These are phyloP conservation scores for Lathyrus oleraceus DNA, from an alignment of 306 rosid genomes.

Conservation along the genomic window DNA sequence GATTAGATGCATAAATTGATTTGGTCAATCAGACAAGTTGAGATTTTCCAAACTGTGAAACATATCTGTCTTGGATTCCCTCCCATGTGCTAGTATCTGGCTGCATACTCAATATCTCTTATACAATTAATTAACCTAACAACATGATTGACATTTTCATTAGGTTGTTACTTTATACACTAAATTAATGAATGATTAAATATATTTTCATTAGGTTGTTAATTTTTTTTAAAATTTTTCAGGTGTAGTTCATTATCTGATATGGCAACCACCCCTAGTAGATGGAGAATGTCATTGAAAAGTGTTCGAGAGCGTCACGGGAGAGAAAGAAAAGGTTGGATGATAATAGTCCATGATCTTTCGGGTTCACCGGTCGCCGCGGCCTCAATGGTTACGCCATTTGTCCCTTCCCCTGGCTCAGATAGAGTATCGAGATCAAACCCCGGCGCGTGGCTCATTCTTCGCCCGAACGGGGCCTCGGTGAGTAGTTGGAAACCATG, in stretches of 20 bases:
- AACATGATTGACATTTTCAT: conserved; percentile 33
- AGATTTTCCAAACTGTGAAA: conserved; percentile 44
- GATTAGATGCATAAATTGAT: conserved; percentile 23
- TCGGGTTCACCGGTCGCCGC: conserved; percentile 92
- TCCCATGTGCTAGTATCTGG: conserved; percentile 61
- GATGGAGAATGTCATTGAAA: conserved; percentile 65
- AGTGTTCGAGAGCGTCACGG: conserved; percentile 58
- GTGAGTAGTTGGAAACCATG: conserved; percentile 90
- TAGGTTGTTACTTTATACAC: conserved; percentile 6
- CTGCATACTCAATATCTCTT: conserved; percentile 11
- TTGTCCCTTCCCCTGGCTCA: conserved; percentile 82
- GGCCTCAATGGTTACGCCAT: conserved; percentile 90
- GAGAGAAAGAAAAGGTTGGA: conserved; percentile 95
- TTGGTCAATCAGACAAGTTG: conserved; percentile 55
- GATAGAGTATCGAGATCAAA: conserved; percentile 85
- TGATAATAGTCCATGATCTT: conserved; percentile 82
- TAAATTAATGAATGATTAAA: neutral
- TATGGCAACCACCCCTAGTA: conserved; percentile 49
- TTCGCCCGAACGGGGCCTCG: conserved; percentile 71
- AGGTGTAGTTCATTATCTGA: conserved; percentile 63
- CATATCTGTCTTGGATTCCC: conserved; percentile 53
- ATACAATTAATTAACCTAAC: conserved; percentile 29
- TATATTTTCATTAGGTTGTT: neutral
- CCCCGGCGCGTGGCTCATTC: conserved; percentile 95
- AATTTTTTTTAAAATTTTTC: conserved; percentile 2